These are phyloP conservation scores for Lentinula sp. DNA, from an alignment of 768 basidiomycete genomes.

Conservation along the genomic window DNA sequence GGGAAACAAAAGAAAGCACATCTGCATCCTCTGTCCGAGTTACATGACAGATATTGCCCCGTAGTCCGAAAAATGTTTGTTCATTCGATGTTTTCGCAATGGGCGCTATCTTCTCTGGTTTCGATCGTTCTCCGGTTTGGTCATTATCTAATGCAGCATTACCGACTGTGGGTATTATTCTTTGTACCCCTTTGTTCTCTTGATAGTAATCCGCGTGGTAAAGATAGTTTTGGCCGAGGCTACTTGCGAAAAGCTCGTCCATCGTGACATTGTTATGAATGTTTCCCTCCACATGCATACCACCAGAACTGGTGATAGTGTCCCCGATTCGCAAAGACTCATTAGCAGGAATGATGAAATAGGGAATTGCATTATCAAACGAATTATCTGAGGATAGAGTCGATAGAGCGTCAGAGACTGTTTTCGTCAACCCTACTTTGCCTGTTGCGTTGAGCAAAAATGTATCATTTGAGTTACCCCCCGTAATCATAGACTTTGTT, in stretches of 20 bases:
- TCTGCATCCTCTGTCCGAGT: background rate
- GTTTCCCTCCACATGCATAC: conserved; percentile 19
- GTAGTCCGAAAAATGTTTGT: background rate
- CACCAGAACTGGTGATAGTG: conserved; percentile 41
- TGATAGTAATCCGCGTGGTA: conserved; percentile 10
- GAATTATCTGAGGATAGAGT: conserved; percentile 18
- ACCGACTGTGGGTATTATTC: conserved; percentile 9
- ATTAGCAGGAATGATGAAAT: conserved; percentile 63
- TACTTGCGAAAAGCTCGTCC: conserved; percentile 61
- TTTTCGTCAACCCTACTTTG: conserved; percentile 60
- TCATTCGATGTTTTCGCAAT: background rate
- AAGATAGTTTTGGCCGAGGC: conserved; percentile 7
- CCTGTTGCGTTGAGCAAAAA: conserved; percentile 25
- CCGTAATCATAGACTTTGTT: conserved; percentile 54
- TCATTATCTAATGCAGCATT: conserved; percentile 26
- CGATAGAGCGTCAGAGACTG: conserved; percentile 44
- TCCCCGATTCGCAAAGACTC: conserved; percentile 75
- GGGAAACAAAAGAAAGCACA: conserved; percentile 41
- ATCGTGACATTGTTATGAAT: conserved; percentile 35
- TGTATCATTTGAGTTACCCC: conserved; percentile 22
- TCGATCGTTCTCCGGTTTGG: background rate
- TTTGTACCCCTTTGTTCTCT: background rate
- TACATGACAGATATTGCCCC: background rate
- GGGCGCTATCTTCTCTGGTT: background rate
- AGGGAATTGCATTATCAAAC: conserved; percentile 24